These are phyloP conservation scores for Cerioporus squamosus DNA, from an alignment of 1,284 basidiomycete genomes.

Conservation along the genomic window DNA sequence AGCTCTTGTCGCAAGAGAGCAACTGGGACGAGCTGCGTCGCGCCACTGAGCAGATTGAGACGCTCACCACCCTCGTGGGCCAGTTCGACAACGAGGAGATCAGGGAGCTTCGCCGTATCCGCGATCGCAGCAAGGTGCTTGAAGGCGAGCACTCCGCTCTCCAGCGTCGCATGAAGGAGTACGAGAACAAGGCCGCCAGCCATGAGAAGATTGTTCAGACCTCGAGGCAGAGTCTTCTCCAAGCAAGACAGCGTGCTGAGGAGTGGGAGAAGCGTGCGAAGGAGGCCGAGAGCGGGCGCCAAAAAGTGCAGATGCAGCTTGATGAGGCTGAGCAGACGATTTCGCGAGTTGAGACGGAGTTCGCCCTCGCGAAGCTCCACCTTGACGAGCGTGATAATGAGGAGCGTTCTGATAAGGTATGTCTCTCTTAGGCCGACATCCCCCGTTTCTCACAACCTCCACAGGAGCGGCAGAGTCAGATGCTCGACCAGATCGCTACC, in stretches of 20 bases:
- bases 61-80: conserved; percentile 60
- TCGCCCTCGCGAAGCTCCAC: conserved; percentile 65
- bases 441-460: neutral
- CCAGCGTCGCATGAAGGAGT: conserved; percentile 74
- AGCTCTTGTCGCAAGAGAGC: conserved; percentile 59
- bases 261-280: conserved; percentile 83
- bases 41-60: conserved; percentile 70
- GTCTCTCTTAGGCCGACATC: neutral
- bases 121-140: conserved; percentile 66
- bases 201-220: conserved; percentile 62
- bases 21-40: conserved; percentile 75
- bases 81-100: conserved; percentile 74
- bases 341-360: conserved; percentile 69
- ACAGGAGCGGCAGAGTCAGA: conserved; percentile 73
- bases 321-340: conserved; percentile 70
- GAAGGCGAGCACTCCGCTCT: conserved; percentile 69
- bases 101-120: conserved; percentile 64
- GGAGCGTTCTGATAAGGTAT: conserved; percentile 66
- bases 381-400: conserved; percentile 76
- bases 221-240: conserved; percentile 65
- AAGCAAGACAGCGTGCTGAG: conserved; percentile 73
- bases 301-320: conserved; percentile 58
- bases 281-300: conserved; percentile 66
- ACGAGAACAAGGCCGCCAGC: conserved; percentile 63
- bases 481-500: conserved; percentile 64